Conservation (phyloP, 306 rosid species). For the Amphicarpaea edgeworthii region DNA sequence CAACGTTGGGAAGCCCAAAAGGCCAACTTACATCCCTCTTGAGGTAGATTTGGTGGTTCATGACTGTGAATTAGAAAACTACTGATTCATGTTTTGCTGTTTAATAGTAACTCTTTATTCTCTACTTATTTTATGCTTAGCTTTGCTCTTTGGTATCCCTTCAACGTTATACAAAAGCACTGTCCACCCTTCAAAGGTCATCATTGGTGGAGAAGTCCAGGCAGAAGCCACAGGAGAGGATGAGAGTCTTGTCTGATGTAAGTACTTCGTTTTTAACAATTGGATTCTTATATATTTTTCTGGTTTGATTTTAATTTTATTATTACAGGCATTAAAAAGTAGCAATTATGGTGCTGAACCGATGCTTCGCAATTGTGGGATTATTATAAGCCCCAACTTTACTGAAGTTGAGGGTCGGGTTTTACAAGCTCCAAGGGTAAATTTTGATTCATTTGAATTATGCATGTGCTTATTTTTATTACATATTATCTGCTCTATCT, state of each 20-base stretch:
- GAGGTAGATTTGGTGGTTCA: slow-evolving; percentile 61
- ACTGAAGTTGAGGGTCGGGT: slow-evolving; percentile 91
- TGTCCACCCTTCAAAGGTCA: slow-evolving; percentile 81
- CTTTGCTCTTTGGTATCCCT: slow-evolving; percentile 83
- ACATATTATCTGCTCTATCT: background rate
- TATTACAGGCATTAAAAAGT: slow-evolving; percentile 69
- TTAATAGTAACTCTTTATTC: background rate
- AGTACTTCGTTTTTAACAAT: slow-evolving; percentile 17
- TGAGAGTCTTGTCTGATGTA: slow-evolving; percentile 74
- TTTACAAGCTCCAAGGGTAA: slow-evolving; percentile 85
- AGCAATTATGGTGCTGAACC: slow-evolving; percentile 81
- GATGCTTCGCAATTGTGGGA: slow-evolving; percentile 74
- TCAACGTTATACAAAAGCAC: slow-evolving; percentile 86
- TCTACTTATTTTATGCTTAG: slow-evolving; percentile 43
- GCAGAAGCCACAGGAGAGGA: slow-evolving; percentile 93
- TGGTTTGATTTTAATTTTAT: background rate
- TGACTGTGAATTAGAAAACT: background rate
- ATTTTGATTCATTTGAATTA: background rate
- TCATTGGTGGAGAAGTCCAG: slow-evolving; percentile 91
- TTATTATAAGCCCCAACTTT: slow-evolving; percentile 58
- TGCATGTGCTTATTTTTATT: background rate
- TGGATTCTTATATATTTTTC: background rate
- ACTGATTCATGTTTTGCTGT: background rate
- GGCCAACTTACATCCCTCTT: slow-evolving; percentile 82
- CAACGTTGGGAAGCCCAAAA: slow-evolving; percentile 93